Evolutionary conservation across 2,329 filamentous ascomycete species (phyloP), one percentile per base, ranked within the genome.

Genomic region (Hypoxylon sp.): DNA sequence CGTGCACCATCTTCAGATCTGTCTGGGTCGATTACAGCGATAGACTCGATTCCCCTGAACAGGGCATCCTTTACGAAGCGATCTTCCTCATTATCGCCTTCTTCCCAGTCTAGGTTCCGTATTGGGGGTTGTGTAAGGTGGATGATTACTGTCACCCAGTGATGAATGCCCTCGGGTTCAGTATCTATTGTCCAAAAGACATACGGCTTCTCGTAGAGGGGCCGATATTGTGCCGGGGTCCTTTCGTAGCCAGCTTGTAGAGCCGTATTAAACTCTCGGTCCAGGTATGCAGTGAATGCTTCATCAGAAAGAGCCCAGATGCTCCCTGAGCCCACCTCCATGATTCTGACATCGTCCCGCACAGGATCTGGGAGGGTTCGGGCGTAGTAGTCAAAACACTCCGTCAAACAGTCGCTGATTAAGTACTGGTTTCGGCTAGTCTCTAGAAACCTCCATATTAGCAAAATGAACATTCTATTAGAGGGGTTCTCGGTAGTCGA

Each of bases 161-260:
- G 60, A 25, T 30, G 60, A 3, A 1, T 3, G 1, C 49, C 9
- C 0, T n/a, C 5, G 3, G 6, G 3, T 10, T 17, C 25, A 11
- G 56, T 10, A 2, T 73, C 70, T 17, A 74, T 60, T 5, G 65
- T 38, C 73, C 72, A 73, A 41, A 74, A 67, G 13, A 65, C 34
- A 48, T 73, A 73, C 32, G 57, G 68, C 17, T 19, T 71, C 3
- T 2, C 2, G 1, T 11, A 23, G 2, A 68, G 13, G 1, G 19
- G 2, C 0, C 3, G 2, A 2, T n/a, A 49, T 17, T 14, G 0
- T 1, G 1, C 14, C 2, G 46, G 50, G 32, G 45, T 21, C 6
- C 3, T 38, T 0, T 14, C 17, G 6, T 5, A 36, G 32, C 45
- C 17, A 6, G 14, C 2, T 4, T 7, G 14, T 28, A 14, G 38